phyloP scores from a whole-genome alignment of 139 green algal species.

The Micractinium sp. region DNA sequence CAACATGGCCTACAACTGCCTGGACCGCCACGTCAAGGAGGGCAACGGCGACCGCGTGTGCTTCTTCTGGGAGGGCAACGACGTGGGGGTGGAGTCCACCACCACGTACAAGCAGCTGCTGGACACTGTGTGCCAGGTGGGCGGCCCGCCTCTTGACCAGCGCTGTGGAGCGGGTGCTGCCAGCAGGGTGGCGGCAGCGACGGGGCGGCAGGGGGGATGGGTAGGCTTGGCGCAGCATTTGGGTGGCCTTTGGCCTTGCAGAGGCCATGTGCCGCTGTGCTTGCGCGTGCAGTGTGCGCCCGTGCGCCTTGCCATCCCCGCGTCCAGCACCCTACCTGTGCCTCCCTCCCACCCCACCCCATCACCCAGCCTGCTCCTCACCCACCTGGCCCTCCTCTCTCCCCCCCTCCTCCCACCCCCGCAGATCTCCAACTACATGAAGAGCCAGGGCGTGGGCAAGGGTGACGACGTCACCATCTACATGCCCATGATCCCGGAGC shows the following conservation, averaged over 20 bases:
- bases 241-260: not conserved
- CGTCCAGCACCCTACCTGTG: no score
- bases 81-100: conserved; percentile 44
- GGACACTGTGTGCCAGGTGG: conserved; percentile 52
- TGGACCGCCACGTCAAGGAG: conserved; percentile 75
- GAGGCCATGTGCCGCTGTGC: no score
- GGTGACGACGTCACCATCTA: conserved; percentile 94
- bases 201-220: not conserved
- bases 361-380: not conserved
- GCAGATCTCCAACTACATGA: conserved; percentile 87
- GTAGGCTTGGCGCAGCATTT: not conserved
- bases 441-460: conserved; percentile 78
- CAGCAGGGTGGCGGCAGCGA: not conserved
- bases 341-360: not conserved
- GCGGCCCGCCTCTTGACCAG: not conserved
- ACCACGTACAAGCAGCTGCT: conserved; percentile 73
- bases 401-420: not conserved
- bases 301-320: not conserved
- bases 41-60: conserved; percentile 63
- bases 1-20: conserved; percentile 79
- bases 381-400: not conserved
- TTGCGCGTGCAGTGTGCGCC: not conserved
- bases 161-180: not conserved
- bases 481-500: conserved; percentile 95
- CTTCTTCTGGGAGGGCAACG: conserved; percentile 84